Evolutionary conservation across 352 stramenopile species (phyloP).

Genomic region (Phytophthora fragariae): DNA sequence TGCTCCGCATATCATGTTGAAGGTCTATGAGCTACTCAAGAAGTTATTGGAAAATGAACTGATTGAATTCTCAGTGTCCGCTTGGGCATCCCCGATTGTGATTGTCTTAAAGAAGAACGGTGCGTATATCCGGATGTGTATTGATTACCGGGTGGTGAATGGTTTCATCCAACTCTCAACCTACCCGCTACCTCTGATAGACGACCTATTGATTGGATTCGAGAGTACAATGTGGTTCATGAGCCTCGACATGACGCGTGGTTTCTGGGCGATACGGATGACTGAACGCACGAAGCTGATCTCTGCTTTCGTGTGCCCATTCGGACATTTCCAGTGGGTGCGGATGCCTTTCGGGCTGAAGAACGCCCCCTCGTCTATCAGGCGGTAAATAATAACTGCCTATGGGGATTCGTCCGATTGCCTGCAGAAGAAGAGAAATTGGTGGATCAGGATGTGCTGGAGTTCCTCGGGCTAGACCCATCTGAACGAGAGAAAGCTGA

Average conservation of each 20-base stretch:
- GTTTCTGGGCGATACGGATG: conserved; percentile 1
- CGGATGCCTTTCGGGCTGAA: conserved; percentile 4
- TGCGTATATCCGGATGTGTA: no score
- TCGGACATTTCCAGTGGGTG: conserved; percentile 14
- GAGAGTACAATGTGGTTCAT: neutral
- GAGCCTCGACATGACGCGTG: neutral
- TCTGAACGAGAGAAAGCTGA: no score
- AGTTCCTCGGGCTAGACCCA: no score
- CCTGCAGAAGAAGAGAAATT: no score
- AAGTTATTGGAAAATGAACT: neutral
- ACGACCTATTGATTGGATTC: conserved; percentile 1
- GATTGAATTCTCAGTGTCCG: neutral
- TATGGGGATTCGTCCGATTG: no score
- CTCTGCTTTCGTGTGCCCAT: neutral
- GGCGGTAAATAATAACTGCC: no score
- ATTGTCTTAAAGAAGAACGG: no score
- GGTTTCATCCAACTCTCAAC: neutral
- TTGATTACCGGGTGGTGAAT: no score
- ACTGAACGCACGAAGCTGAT: neutral
- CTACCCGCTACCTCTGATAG: conserved; percentile 10
- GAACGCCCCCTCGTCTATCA: no score
- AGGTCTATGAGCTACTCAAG: neutral
- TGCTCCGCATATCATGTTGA: neutral
- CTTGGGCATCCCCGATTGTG: neutral
- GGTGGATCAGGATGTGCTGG: no score